Evolutionary conservation across 257 asterid species (phyloP), one percentile per base, ranked within the genome.

Genomic region (Solanum sparsipilum): DNA sequence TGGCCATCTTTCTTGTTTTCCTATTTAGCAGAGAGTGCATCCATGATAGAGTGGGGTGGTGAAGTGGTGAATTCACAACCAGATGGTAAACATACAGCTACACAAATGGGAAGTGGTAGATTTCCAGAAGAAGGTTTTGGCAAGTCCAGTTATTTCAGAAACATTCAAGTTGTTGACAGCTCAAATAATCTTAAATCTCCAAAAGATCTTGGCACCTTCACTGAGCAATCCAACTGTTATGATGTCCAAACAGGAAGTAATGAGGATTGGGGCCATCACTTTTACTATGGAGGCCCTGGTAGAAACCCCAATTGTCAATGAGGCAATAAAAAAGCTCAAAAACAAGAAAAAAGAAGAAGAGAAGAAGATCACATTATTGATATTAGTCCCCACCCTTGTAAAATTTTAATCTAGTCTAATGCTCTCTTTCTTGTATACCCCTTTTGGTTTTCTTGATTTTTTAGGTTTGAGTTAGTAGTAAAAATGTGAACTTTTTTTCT

Each of bases 1-100:
- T 96, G 99, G 99, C 99, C 99, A 25, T 94, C 99, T 18, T 94
- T 95, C 96, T 89, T 96, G 93, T 96, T 96, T 90, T 95, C 99
- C 12, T 92, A 93, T 94, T 88, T 96, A 79, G 95, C 93, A 2
- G 98, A 94, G 84, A 94, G 96, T 88, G 99, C 99, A 16, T 91
- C 96, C 52, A 96, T 96, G 99, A 91, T 96, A 9, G 96, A 96
- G 56, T 96, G 98, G 98, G 99, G 99, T 5, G 99, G 99, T 8
- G 99, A 96, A 90, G 96, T 95, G 29, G 98, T 96, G 48, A 96
- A 96, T 41, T 92, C 98, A 20, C 90, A 91, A 89, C 89, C 94
- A 0, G 92, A 93, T 65, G 97, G 98, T 87, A 94, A 94, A 73
- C 99, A 96, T 93, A 96, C 99, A 7, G 70, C 95, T 7, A 96